Evolutionary conservation across 345 rosid genomes (phyloP).

Genomic region (Trapa bicornis): DNA sequence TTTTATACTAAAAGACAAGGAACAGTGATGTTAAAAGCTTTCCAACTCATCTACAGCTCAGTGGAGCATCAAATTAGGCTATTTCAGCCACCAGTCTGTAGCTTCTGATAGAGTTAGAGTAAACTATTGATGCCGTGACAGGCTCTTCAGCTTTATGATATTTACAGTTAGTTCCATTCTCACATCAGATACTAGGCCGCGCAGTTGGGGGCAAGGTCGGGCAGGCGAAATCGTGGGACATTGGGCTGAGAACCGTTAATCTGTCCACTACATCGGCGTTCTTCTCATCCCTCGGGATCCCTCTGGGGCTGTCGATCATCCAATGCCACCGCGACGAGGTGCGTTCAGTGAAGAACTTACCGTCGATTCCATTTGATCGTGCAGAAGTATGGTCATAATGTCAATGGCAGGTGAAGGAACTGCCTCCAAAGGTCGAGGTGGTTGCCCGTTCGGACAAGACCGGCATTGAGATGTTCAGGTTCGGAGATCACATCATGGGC

Average conservation of each 20-base stretch:
- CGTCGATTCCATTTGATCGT: too few species aligned
- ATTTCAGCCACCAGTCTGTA: too few species aligned
- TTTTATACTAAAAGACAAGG: too few species aligned
- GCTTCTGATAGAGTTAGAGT: too few species aligned
- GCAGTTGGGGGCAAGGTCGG: slow-evolving; percentile 47
- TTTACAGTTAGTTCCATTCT: background rate
- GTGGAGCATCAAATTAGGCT: too few species aligned
- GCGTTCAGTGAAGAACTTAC: too few species aligned
- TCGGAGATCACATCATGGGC: slow-evolving; percentile 59
- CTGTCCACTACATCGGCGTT: slow-evolving; percentile 26
- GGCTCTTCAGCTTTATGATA: background rate
- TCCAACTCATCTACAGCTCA: too few species aligned
- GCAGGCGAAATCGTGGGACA: slow-evolving; percentile 15
- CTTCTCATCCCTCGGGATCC: slow-evolving; percentile 28
- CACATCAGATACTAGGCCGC: slow-evolving; percentile 39
- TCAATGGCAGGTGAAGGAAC: slow-evolving; percentile 15
- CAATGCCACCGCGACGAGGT: slow-evolving; percentile 69
- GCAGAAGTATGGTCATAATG: background rate
- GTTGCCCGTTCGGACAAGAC: slow-evolving; percentile 43
- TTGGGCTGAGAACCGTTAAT: slow-evolving; percentile 11
- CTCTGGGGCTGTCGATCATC: slow-evolving; percentile 26
- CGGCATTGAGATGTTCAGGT: slow-evolving; percentile 44
- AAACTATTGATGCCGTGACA: too few species aligned
- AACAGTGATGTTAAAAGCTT: too few species aligned
- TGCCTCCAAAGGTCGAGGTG: slow-evolving; percentile 41